phyloP scores from a whole-genome alignment of 768 basidiomycete species.

The Termitomyces sp. region DNA sequence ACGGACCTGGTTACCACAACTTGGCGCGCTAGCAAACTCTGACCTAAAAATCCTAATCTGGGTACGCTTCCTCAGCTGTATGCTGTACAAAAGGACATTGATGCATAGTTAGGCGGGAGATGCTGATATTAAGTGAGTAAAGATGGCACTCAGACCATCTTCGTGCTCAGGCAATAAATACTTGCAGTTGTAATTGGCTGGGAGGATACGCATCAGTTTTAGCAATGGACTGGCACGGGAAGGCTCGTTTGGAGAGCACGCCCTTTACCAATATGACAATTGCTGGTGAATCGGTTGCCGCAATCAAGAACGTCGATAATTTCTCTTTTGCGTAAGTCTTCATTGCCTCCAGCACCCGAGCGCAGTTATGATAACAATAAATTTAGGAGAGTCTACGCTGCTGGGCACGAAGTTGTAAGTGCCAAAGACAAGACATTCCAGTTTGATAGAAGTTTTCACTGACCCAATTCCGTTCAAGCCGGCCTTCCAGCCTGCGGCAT shows the following conservation, averaged over 20 bases:
- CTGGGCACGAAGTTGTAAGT: slow-evolving; percentile 65
- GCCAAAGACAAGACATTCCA: neutral
- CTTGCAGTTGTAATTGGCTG: slow-evolving; percentile 43
- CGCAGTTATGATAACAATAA: neutral
- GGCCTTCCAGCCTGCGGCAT: slow-evolving; percentile 57
- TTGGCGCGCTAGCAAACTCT: slow-evolving; percentile 44
- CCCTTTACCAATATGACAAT: slow-evolving; percentile 57
- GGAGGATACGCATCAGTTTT: slow-evolving; percentile 38
- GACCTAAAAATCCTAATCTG: slow-evolving; percentile 42
- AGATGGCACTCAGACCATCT: slow-evolving; percentile 27
- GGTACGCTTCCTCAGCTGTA: slow-evolving; percentile 34
- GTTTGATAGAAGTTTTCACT: neutral
- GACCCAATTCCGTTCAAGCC: slow-evolving; percentile 33
- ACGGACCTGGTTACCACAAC: slow-evolving; percentile 48
- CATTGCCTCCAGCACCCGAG: neutral
- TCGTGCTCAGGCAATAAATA: slow-evolving; percentile 39
- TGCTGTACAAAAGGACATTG: slow-evolving; percentile 20
- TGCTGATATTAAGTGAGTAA: slow-evolving; percentile 46
- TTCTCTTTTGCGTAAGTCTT: slow-evolving; percentile 62
- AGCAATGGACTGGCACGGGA: slow-evolving; percentile 46
- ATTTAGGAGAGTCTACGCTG: slow-evolving; percentile 46
- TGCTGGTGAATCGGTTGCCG: slow-evolving; percentile 46
- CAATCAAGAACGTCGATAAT: slow-evolving; percentile 62
- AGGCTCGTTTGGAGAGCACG: slow-evolving; percentile 31
- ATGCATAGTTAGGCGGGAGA: slow-evolving; percentile 36